These are phyloP conservation scores for Houttuynia cordata DNA, from an alignment of 164 flowering plant species.

Conservation along the genomic window DNA sequence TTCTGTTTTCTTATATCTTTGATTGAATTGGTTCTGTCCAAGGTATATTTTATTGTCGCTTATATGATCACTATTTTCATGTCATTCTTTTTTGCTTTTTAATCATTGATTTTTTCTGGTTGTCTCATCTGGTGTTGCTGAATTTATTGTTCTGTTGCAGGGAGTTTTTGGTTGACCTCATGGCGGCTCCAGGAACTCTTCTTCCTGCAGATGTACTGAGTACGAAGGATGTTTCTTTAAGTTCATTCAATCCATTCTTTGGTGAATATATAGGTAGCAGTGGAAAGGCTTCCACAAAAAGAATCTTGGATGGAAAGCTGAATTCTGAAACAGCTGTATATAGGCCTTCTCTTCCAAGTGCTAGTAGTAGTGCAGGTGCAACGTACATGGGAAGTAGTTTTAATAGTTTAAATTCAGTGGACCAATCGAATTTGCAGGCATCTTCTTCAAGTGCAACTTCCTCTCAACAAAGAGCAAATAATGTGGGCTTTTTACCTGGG, in stretches of 20 bases:
- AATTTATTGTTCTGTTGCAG: conserved; percentile 34
- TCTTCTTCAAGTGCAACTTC: conserved; percentile 33
- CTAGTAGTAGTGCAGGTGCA: conserved; percentile 16
- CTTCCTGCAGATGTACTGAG: conserved; percentile 80
- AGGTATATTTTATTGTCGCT: too few relatives aligned
- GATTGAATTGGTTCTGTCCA: background rate
- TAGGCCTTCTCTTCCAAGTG: conserved; percentile 18
- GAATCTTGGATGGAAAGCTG: conserved; percentile 16
- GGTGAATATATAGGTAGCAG: conserved; percentile 24
- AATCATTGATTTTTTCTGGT: too few relatives aligned
- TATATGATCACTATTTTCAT: too few relatives aligned
- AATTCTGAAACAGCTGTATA: conserved; percentile 25
- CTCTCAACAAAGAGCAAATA: conserved; percentile 33
- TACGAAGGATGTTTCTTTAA: conserved; percentile 40
- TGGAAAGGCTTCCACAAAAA: conserved; percentile 17
- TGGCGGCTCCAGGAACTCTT: conserved; percentile 97
- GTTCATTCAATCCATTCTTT: conserved; percentile 26
- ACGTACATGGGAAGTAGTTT: conserved; percentile 22
- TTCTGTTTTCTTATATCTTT: background rate
- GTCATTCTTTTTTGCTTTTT: too few relatives aligned
- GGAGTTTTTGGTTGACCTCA: conserved; percentile 96
- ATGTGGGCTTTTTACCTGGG: conserved; percentile 27
- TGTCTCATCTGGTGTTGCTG: background rate
- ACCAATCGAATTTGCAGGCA: conserved; percentile 23
- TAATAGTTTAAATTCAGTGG: conserved; percentile 20